phyloP scores from a whole-genome alignment of 495 filamentous ascomycete species.

The Aspergillus biplanus region DNA sequence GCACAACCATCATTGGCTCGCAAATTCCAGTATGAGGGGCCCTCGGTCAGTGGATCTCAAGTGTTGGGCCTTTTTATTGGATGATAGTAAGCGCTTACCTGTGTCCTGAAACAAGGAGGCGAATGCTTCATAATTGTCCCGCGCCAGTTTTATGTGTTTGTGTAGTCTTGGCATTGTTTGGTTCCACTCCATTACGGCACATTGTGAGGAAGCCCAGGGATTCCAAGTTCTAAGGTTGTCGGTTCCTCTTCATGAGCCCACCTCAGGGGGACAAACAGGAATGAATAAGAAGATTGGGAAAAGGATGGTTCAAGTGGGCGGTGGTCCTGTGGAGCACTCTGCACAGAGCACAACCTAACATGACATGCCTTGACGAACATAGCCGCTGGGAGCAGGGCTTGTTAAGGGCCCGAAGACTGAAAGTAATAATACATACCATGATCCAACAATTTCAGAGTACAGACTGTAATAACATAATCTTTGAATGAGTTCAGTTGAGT shows the following conservation, averaged over 20 bases:
- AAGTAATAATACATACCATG: not conserved
- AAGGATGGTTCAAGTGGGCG: constrained; percentile 1
- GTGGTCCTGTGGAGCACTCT: not conserved
- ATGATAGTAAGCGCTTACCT: constrained; percentile 28
- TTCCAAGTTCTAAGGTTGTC: not conserved
- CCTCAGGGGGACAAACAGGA: constrained; percentile 9
- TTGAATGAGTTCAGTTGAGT: not conserved
- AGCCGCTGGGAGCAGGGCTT: constrained; percentile 6
- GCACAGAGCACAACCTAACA: not conserved
- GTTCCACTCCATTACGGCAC: constrained; percentile 17
- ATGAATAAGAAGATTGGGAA: not conserved
- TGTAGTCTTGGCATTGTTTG: constrained; percentile 31
- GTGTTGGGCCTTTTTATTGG: constrained; percentile 14
- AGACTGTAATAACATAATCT: not conserved
- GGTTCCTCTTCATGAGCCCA: constrained; percentile 8
- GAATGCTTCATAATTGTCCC: constrained; percentile 33
- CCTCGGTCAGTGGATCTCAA: constrained; percentile 1
- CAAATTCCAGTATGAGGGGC: constrained; percentile 5
- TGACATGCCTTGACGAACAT: constrained; percentile 4
- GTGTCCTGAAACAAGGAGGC: constrained; percentile 31
- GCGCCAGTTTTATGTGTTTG: constrained; percentile 32
- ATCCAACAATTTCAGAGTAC: not conserved
- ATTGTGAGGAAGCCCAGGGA: constrained; percentile 1
- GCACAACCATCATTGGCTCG: constrained; percentile 7
- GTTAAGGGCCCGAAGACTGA: not conserved